Evolutionary conservation across 2,329 filamentous ascomycete genomes (phyloP), one percentile per base, ranked within the genome.

Genomic region (Beauveria caledonica): DNA sequence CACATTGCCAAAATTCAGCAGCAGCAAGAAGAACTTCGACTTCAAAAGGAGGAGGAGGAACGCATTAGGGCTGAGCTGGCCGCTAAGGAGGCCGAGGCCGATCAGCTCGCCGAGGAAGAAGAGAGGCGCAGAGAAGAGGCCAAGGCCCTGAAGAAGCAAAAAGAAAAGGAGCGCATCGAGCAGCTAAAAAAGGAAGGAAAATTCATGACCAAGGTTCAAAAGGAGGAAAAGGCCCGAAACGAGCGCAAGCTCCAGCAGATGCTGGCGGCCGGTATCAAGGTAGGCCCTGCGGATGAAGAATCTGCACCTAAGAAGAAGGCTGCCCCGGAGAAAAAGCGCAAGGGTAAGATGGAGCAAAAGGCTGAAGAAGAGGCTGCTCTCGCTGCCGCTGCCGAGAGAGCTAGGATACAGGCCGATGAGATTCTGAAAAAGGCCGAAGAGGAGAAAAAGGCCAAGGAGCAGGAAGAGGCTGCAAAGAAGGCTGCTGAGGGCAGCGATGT

Each of bases 171-270:
- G 73, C 90, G 84, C 74, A 86, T 93, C 63, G 90, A 94, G 70
- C 87, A 93, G 76, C 83, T 91, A 60, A 94, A 93, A 82, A 90
- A 89, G 73, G 89, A 92, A 72, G 90, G 90, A 72, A 93, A 90
- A 70, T 93, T 88, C 74, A 77, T 93, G 69, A 93, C 90, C 65
- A 92, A 93, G 75, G 89, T 90, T 15, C 89, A 95, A 71, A 89
- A 86, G 70, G 89, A 92, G 68, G 88, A 90, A 70, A 90, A 91
- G 76, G 86, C 87, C 25, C 83, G 86, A 68, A 88, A 90, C 66
- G 88, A 93, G 75, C 79, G 86, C 68, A 91, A 92, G 68, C 76
- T 93, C 59, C 87, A 94, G 78, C 90, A 94, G 74, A 92, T 94
- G 89, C 77, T 92, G 66, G 89, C 86, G 57, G 87, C 87, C 55